Evolutionary conservation across 2,329 filamentous ascomycete species (phyloP), one percentile per base, ranked within the genome.

Genomic region (Diaporthe sp.): DNA sequence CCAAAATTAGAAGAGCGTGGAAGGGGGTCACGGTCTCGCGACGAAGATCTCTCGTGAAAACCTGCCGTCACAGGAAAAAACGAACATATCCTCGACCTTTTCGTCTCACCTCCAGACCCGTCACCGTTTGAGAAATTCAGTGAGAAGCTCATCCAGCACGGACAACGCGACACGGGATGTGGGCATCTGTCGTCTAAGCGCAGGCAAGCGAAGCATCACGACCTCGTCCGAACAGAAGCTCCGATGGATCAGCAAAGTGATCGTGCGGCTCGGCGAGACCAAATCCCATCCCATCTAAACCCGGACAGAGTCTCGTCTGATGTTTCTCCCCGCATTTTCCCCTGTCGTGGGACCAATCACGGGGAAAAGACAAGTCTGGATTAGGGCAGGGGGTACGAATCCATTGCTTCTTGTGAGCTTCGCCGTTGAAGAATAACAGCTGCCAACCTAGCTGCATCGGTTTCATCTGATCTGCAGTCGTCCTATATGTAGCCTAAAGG

Each of bases 101-200:
- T 22, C 28, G 55, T 58, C 55, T 58, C n/a, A 58, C 28, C 55
- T 58, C 28, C 55, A 58, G 55, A 17, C 17, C 25, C 13, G 55
- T 58, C 55, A 34, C n/a, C 28, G 53, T 57, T 57, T 57, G 53
- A 57, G 53, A 57, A 57, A 4, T 34, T 22, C 53, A 57, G 53
- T 57, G 53, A 57, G 53, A 57, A 57, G 53, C 53, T 57, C 53
- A 22, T 57, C 53, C 53, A 58, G 55, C 28, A 58, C 55, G 55
- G 55, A 58, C 55, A 58, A 58, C 55, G 55, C 55, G 55, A 58
- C 28, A 34, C 55, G 55, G 55, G 55, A 34, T 58, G 55, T 58
- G 55, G 55, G 55, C 17, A 28, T 22, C 55, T 58, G 55, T 58
- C 55, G 55, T 57, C 28, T 57, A 34, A 58, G 55, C 55, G 53